A percentile compares a stretch with the other conserved stretches of the same genome.
phyloP scores from a whole-genome alignment of 495 filamentous ascomycete species.

The Aspergillus sclerotiicarbonarius region DNA sequence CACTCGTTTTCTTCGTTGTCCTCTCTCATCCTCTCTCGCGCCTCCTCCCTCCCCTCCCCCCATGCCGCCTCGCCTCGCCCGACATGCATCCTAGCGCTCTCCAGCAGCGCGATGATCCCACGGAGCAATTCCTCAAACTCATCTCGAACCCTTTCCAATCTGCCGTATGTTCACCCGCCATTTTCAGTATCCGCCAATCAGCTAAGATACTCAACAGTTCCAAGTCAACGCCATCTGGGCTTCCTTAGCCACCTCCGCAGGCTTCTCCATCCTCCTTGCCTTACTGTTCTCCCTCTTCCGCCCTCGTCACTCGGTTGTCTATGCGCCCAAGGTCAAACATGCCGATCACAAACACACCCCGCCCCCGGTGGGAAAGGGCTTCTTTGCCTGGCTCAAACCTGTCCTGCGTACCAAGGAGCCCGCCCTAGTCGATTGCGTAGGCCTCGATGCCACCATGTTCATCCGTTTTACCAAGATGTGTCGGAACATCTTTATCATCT shows the following conservation, averaged over 20 bases:
- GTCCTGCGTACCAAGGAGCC: constrained; percentile 73
- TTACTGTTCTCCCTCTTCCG: constrained; percentile 84
- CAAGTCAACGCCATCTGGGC: constrained; percentile 66
- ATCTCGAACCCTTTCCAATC: constrained; percentile 50
- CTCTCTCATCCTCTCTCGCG: constrained; percentile 5
- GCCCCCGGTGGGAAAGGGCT: constrained; percentile 81
- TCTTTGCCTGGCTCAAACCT: constrained; percentile 82
- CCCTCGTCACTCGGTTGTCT: constrained; percentile 85
- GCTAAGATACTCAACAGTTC: constrained; percentile 41
- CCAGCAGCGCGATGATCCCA: constrained; percentile 22
- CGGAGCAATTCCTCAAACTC: constrained; percentile 44
- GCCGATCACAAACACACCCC: constrained; percentile 89
- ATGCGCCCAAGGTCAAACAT: constrained; percentile 91
- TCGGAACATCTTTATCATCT: constrained; percentile 76
- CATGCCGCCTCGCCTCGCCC: constrained; percentile 26
- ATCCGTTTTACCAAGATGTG: constrained; percentile 88
- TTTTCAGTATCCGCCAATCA: background rate
- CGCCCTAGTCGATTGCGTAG: constrained; percentile 71
- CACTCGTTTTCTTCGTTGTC: constrained; percentile 4
- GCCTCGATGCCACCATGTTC: constrained; percentile 89
- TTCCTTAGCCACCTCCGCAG: constrained; percentile 79
- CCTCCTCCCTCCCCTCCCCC: constrained; percentile 16
- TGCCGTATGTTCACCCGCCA: constrained; percentile 29
- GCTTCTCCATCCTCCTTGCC: constrained; percentile 66
- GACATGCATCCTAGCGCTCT: constrained; percentile 33